Conservation (phyloP, 208 protist species). For the Leishmania mexicana region DNA sequence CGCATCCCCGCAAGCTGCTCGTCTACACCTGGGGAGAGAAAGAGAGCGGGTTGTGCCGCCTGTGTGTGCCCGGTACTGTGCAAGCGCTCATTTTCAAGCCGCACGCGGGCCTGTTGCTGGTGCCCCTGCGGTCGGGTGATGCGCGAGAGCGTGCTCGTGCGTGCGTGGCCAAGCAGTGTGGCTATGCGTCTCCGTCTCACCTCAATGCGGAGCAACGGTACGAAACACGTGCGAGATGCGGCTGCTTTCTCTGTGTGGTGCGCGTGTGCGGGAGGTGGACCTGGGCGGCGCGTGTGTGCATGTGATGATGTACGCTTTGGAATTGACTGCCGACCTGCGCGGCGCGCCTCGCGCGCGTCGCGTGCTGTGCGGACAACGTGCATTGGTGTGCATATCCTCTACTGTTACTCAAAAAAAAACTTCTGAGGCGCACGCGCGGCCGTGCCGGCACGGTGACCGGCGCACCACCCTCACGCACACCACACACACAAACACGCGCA, state of each 20-base stretch:
- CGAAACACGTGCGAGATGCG: constrained; percentile 33
- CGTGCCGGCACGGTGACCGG: background rate
- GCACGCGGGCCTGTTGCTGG: constrained; percentile 22
- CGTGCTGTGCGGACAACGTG: constrained; percentile 28
- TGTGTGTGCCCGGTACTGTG: constrained; percentile 5
- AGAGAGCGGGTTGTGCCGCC: background rate
- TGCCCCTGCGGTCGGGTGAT: constrained; percentile 30
- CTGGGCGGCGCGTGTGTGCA: constrained; percentile 58
- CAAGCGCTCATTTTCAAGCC: constrained; percentile 37
- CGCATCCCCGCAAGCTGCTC: constrained; percentile 47
- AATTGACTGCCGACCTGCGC: constrained; percentile 25
- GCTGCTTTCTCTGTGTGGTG: constrained; percentile 1
- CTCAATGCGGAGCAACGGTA: constrained; percentile 29
- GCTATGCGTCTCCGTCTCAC: constrained; percentile 23
- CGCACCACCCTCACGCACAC: constrained; percentile 7
- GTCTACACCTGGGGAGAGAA: constrained; percentile 38
- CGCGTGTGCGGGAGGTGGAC: constrained; percentile 38
- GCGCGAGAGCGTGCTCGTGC: background rate
- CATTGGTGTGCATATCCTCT: constrained; percentile 32
- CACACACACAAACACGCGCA: background rate
- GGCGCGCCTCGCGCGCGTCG: constrained; percentile 1
- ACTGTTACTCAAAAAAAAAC: constrained; percentile 20
- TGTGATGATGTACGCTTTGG: constrained; percentile 34
- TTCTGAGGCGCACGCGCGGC: constrained; percentile 13
- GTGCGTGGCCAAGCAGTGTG: constrained; percentile 20